phyloP scores from a whole-genome alignment of 306 rosid species.

The Adenanthera pavonina region DNA sequence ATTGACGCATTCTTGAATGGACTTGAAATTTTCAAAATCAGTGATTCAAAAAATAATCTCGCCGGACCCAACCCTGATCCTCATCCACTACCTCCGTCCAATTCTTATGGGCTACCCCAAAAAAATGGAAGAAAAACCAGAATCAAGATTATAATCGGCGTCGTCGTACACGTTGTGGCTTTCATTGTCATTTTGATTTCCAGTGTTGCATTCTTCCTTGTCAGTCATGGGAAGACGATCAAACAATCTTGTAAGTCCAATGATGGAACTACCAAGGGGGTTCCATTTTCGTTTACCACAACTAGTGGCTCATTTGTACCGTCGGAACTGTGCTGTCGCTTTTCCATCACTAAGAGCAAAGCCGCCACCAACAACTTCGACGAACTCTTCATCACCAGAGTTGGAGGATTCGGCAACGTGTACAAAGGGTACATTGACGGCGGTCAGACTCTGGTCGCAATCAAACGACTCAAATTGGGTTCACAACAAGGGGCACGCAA shows the following conservation, averaged over 20 bases:
- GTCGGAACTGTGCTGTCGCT: not conserved
- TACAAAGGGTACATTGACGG: conserved; percentile 39
- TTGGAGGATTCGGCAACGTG: conserved; percentile 27
- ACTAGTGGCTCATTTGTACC: not conserved
- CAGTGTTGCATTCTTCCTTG: not conserved
- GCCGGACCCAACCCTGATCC: conserved; percentile 38
- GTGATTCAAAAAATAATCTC: not conserved
- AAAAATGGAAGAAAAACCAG: not conserved
- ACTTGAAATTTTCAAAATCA: conserved; percentile 49
- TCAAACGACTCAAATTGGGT: conserved; percentile 31
- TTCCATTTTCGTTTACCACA: not conserved
- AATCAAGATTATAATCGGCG: not conserved
- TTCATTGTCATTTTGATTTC: not conserved
- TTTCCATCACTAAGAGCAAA: not conserved
- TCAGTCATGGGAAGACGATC: not conserved
- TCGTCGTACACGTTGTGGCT: not conserved
- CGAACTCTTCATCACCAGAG: not conserved
- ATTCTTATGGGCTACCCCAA: not conserved
- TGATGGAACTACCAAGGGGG: not conserved
- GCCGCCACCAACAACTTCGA: conserved; percentile 24
- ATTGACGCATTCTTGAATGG: conserved; percentile 43
- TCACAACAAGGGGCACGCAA: conserved; percentile 39
- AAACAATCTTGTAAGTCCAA: not conserved
- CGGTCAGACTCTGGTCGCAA: not conserved
- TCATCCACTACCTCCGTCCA: not conserved